Evolutionary conservation across 192 early-diverging fungal genomes (phyloP).

Genomic region (Coemansia sp.): DNA sequence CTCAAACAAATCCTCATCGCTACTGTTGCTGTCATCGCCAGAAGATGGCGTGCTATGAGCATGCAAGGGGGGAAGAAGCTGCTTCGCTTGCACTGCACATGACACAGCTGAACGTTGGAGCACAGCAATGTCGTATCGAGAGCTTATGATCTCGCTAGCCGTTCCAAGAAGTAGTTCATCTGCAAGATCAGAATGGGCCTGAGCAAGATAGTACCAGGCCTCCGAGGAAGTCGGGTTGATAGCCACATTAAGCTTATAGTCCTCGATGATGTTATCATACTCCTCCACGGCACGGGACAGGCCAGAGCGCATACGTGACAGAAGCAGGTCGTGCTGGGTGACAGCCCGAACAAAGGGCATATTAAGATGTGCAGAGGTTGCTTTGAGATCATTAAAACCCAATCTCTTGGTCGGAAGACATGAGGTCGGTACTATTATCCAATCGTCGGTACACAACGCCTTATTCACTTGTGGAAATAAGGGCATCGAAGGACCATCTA

Average conservation of each 20-base stretch:
- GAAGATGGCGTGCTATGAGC: not conserved
- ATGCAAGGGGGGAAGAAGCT: conserved; percentile 16
- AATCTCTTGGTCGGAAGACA: conserved; percentile 13
- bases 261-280: conserved; percentile 49
- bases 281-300: conserved; percentile 41
- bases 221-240: conserved; percentile 30
- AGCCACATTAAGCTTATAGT: conserved; percentile 47
- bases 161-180: conserved; percentile 49
- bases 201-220: conserved; percentile 41
- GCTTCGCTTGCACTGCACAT: conserved; percentile 35
- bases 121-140: conserved; percentile 31
- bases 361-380: conserved; percentile 19
- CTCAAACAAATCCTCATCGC: not conserved
- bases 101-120: conserved; percentile 41
- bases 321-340: conserved; percentile 37
- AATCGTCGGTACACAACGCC: not conserved
- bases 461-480: conserved; percentile 27
- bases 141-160: conserved; percentile 33
- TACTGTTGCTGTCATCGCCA: not conserved
- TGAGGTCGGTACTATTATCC: not conserved
- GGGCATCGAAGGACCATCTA: conserved; percentile 49
- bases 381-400: not conserved
- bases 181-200: conserved; percentile 44
- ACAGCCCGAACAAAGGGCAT: conserved; percentile 48
- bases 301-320: conserved; percentile 46